phyloP scores from a whole-genome alignment of 345 rosid species.

The Bretschneidera sinensis region DNA sequence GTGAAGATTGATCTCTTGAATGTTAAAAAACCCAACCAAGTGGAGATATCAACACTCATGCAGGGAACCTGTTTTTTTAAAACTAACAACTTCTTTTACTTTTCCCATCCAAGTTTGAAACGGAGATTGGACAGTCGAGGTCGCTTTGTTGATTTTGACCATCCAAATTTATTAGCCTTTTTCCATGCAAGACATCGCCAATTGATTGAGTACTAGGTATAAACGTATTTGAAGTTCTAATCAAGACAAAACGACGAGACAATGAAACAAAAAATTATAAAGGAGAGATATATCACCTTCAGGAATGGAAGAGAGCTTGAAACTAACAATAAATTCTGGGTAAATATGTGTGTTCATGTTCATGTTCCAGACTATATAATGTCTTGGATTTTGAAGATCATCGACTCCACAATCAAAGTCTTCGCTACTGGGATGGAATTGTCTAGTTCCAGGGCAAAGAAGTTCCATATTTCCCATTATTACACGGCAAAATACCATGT shows the following conservation, averaged over 20 bases:
- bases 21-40: constrained; percentile 27
- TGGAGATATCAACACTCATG: constrained; percentile 35
- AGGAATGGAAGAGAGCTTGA: constrained; percentile 54
- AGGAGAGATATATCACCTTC: constrained; percentile 63
- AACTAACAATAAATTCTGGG: constrained; percentile 90
- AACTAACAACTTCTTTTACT: constrained; percentile 19
- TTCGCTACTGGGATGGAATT: constrained; percentile 57
- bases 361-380: constrained; percentile 75
- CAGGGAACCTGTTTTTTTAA: constrained; percentile 25
- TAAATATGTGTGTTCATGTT: constrained; percentile 73
- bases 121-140: constrained; percentile 19
- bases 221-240: constrained; percentile 6
- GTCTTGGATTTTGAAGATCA: constrained; percentile 56
- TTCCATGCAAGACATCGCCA: constrained; percentile 32
- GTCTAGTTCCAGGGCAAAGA: constrained; percentile 49
- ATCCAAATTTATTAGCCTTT: constrained; percentile 20
- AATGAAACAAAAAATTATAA: constrained; percentile 1
- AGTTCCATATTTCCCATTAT: constrained; percentile 87
- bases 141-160: constrained; percentile 21
- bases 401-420: constrained; percentile 83
- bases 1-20: constrained; percentile 33
- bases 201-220: constrained; percentile 18
- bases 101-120: constrained; percentile 20
- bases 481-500: constrained; percentile 74
- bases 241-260: background rate